Conservation (phyloP, 495 filamentous ascomycete species). For the Paragyromitra xinjiangensis region DNA sequence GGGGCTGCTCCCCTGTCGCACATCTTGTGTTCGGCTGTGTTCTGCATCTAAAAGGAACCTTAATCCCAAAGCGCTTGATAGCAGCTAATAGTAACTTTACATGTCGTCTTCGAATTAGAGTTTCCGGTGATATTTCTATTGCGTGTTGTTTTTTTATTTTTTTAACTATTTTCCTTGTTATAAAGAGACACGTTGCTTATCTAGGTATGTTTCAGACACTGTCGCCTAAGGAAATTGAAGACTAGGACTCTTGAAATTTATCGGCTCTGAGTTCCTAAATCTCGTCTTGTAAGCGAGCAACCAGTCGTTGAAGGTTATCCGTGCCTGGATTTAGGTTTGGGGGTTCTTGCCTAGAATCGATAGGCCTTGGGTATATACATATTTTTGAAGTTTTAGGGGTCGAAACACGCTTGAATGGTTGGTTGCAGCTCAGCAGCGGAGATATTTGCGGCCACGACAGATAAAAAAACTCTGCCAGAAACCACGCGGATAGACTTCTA, state of each 20-base stretch:
- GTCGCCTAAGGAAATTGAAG: not conserved
- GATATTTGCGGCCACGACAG: conserved; percentile 7
- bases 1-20: not conserved
- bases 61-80: not conserved
- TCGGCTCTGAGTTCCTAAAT: not conserved
- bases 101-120: not conserved
- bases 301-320: not conserved
- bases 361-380: not conserved
- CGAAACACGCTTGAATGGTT: conserved; percentile 18
- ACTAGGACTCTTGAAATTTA: conserved; percentile 5
- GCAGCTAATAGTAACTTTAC: not conserved
- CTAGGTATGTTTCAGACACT: not conserved
- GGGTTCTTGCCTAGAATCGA: not conserved
- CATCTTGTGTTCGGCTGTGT: not conserved
- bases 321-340: conserved; percentile 6
- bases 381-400: conserved; percentile 14
- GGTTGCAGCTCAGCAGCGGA: not conserved
- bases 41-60: not conserved
- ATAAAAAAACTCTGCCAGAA: not conserved
- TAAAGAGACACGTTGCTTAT: not conserved
- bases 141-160: not conserved
- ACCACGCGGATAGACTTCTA: conserved; percentile 28
- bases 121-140: not conserved
- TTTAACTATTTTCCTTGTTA: not conserved
- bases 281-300: not conserved